Percentiles rank a stretch among this genome's conserved stretches.
Evolutionary conservation across 2,329 filamentous ascomycete species (phyloP).

Genomic region (Cryoendolithus antarcticus): DNA sequence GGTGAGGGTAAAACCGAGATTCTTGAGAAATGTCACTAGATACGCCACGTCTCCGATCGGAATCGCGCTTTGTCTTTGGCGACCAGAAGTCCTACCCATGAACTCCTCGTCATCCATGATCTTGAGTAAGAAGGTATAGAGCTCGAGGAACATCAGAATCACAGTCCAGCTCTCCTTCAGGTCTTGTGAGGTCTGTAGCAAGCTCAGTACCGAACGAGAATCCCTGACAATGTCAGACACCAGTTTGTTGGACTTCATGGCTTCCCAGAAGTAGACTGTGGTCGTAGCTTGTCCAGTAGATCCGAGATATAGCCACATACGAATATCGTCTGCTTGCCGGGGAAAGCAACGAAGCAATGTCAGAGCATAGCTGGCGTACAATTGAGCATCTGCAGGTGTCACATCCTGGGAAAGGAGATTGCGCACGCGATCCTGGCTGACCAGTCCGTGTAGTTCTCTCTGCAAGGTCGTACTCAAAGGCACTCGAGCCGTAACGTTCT

Average conservation of each 20-base stretch:
- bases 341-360: slow-evolving; percentile 80
- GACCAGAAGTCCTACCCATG: slow-evolving; percentile 22
- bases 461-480: slow-evolving; percentile 41
- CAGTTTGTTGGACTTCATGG: slow-evolving; percentile 43
- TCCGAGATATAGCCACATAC: slow-evolving; percentile 84
- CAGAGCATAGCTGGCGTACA: slow-evolving; percentile 75
- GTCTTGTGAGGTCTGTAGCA: slow-evolving; percentile 29
- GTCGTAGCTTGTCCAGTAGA: slow-evolving; percentile 42
- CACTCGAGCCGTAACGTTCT: slow-evolving; percentile 14
- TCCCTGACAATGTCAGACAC: slow-evolving; percentile 46
- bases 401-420: slow-evolving; percentile 20
- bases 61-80: slow-evolving; percentile 49
- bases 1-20: slow-evolving; percentile 77
- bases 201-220: slow-evolving; percentile 43
- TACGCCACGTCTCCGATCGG: slow-evolving; percentile 57
- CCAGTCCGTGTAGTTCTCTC: slow-evolving; percentile 54
- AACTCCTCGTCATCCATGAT: slow-evolving; percentile 97
- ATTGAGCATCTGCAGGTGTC: slow-evolving; percentile 48
- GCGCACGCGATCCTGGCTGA: slow-evolving; percentile 64
- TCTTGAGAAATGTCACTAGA: slow-evolving; percentile 76
- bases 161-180: slow-evolving; percentile 68
- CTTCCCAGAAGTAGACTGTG: slow-evolving; percentile 76
- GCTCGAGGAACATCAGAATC: slow-evolving; percentile 78
- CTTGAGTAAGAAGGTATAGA: slow-evolving; percentile 85
- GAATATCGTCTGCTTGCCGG: slow-evolving; percentile 68